A percentile compares a stretch with the other conserved stretches of the same genome.
These are phyloP conservation scores for Colletotrichum sp. DNA, from an alignment of 2,329 filamentous ascomycete species.

Conservation along the genomic window DNA sequence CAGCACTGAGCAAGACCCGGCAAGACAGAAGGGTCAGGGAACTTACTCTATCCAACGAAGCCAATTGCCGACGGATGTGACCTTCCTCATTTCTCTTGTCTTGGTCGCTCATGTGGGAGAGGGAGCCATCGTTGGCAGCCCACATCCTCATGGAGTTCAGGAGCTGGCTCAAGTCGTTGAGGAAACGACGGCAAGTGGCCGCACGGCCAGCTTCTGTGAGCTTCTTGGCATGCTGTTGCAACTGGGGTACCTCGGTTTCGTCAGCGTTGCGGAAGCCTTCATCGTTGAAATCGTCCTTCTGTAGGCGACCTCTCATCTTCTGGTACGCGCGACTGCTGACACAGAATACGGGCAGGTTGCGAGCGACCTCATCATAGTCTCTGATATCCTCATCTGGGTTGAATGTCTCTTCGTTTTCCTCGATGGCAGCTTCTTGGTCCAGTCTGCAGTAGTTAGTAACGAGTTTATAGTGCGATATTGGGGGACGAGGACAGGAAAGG, in stretches of 20 bases:
- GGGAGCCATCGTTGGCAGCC: slow-evolving; percentile 25
- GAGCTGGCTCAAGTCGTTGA: slow-evolving; percentile 26
- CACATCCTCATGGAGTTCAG: slow-evolving; percentile 29
- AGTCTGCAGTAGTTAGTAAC: not conserved
- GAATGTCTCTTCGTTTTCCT: slow-evolving; percentile 2
- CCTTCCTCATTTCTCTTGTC: slow-evolving; percentile 23
- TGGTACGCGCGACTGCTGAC: slow-evolving; percentile 69
- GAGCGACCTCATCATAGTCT: slow-evolving; percentile 63
- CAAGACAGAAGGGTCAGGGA: not conserved
- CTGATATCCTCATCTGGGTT: slow-evolving; percentile 44
- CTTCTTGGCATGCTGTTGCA: slow-evolving; percentile 53
- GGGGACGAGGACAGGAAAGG: not conserved
- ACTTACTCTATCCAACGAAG: slow-evolving; percentile 13
- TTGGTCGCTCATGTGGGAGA: slow-evolving; percentile 10
- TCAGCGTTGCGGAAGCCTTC: slow-evolving; percentile 54
- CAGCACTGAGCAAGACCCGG: not conserved
- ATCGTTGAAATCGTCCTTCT: slow-evolving; percentile 53
- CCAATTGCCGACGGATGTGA: slow-evolving; percentile 15
- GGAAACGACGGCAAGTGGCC: slow-evolving; percentile 23
- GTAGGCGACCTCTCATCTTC: slow-evolving; percentile 59
- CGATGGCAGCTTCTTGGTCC: slow-evolving; percentile 13
- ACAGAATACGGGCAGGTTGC: slow-evolving; percentile 66
- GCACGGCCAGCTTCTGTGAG: slow-evolving; percentile 19
- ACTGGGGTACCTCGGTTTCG: slow-evolving; percentile 64
- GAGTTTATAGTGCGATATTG: not conserved